phyloP scores from a whole-genome alignment of 176 grass and related monocot species.

The Aegilops speltoides region DNA sequence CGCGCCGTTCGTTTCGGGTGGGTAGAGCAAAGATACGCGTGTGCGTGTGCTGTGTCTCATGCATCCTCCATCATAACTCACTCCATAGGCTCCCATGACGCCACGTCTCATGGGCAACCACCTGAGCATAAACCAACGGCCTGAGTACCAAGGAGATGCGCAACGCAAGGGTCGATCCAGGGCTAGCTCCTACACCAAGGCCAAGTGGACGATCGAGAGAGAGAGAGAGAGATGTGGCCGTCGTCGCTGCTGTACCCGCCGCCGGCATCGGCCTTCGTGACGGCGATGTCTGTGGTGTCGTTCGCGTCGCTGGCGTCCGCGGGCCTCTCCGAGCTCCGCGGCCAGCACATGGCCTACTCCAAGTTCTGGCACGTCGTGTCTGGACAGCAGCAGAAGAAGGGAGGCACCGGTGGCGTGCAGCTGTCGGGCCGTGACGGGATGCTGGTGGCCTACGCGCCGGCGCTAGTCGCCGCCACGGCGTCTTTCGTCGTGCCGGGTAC shows the following conservation, averaged over 20 bases:
- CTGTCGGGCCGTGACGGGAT: constrained; percentile 50
- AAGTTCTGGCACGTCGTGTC: constrained; percentile 70
- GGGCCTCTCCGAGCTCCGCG: constrained; percentile 53
- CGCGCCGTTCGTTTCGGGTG: background rate
- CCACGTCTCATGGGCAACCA: background rate
- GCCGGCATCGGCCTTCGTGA: constrained; percentile 38
- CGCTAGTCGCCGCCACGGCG: constrained; percentile 39
- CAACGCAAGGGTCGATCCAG: background rate
- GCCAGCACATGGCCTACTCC: constrained; percentile 58
- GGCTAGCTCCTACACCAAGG: background rate
- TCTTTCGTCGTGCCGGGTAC: constrained; percentile 48
- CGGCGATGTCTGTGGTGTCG: constrained; percentile 44
- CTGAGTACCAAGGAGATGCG: background rate
- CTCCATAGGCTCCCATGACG: background rate
- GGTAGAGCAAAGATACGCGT: background rate
- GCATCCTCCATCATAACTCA: background rate
- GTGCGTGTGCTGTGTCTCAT: background rate
- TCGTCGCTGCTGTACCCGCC: constrained; percentile 46
- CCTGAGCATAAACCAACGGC: background rate
- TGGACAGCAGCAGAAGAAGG: background rate
- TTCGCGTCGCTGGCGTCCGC: constrained; percentile 24
- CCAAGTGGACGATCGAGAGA: background rate
- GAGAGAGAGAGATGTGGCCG: background rate
- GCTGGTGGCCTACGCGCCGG: constrained; percentile 64
- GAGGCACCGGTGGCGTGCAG: background rate